These are phyloP conservation scores for Chiua sp. DNA, from an alignment of 1,284 basidiomycete species.

Conservation along the genomic window DNA sequence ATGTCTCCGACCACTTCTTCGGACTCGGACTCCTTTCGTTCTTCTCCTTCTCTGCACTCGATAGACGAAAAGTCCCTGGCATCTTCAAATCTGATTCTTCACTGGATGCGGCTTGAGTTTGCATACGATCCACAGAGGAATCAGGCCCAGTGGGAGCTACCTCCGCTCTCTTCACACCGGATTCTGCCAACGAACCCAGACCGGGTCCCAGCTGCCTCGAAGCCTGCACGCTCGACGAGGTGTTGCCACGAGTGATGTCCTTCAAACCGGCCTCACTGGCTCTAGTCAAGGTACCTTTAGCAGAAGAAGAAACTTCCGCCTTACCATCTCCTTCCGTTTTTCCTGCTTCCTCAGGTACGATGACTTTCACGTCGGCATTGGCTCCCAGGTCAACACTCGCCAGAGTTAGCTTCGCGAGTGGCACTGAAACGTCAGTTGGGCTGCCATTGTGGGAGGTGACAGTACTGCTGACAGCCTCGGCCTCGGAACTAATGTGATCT, in stretches of 20 bases:
- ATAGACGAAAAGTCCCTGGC: constrained; percentile 53
- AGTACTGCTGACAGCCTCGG: constrained; percentile 10
- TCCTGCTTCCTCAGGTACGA: constrained; percentile 33
- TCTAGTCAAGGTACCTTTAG: constrained; percentile 26
- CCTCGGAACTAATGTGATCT: constrained; percentile 26
- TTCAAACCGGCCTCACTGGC: constrained; percentile 17
- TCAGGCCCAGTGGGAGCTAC: not conserved
- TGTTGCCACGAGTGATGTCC: constrained; percentile 2
- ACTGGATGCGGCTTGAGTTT: constrained; percentile 26
- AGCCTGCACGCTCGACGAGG: constrained; percentile 1
- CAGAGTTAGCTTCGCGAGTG: constrained; percentile 34
- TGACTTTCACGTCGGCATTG: constrained; percentile 38
- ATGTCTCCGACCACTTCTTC: constrained; percentile 24
- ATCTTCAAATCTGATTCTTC: constrained; percentile 46
- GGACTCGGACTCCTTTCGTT: constrained; percentile 1
- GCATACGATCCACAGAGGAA: constrained; percentile 1
- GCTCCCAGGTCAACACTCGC: constrained; percentile 30
- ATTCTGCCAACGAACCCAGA: constrained; percentile 1
- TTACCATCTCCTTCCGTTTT: constrained; percentile 30
- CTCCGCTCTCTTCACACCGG: not conserved
- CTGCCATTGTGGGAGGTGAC: constrained; percentile 23
- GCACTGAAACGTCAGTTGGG: constrained; percentile 26
- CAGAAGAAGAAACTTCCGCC: constrained; percentile 21
- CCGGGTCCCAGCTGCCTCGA: not conserved
- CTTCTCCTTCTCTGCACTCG: constrained; percentile 17